Evolutionary conservation across 2,329 filamentous ascomycete genomes (phyloP).

Genomic region (Colletotrichum kahawae): DNA sequence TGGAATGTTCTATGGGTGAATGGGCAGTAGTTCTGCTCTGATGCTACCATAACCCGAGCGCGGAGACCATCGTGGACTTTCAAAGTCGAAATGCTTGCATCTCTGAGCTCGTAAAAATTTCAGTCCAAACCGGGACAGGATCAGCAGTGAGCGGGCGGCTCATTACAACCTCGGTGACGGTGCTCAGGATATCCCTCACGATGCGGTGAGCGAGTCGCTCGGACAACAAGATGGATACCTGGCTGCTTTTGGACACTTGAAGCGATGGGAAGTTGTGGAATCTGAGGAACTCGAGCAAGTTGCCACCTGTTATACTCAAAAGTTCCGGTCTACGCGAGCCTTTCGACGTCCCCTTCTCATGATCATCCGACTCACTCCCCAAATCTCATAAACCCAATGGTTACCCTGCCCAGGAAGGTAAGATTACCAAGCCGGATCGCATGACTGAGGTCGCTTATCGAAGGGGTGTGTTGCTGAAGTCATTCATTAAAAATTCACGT

Average conservation of each 20-base stretch:
- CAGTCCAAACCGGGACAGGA: neutral
- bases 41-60: fast-evolving
- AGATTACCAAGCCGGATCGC: neutral
- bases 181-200: neutral
- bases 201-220: neutral
- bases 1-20: neutral
- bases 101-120: neutral
- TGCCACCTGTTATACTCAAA: neutral
- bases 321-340: neutral
- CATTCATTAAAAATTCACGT: neutral
- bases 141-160: neutral
- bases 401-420: fast-evolving
- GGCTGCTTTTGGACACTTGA: neutral
- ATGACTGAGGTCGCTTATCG: neutral
- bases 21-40: fast-evolving
- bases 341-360: neutral
- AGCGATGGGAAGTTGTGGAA: fast-evolving
- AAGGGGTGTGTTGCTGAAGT: neutral
- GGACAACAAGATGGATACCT: neutral
- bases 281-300: neutral
- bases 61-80: neutral
- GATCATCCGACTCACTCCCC: neutral
- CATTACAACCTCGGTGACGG: neutral
- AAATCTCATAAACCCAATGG: fast-evolving
- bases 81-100: fast-evolving